Base-by-base conservation (phyloP, 2,329 filamentous ascomycete genomes). In the Cladosporium sp. region DNA sequence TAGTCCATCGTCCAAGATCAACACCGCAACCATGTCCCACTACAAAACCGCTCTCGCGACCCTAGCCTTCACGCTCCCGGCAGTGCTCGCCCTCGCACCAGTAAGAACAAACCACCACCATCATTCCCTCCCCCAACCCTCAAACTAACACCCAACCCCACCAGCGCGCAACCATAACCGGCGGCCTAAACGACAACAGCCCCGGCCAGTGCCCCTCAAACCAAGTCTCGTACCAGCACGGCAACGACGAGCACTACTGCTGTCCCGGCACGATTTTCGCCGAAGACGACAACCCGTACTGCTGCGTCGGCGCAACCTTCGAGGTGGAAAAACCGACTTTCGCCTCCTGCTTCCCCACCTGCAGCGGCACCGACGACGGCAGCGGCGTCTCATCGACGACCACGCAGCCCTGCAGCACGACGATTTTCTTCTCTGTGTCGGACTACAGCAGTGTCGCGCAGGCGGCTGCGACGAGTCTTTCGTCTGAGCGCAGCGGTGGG, bases 401-500 rank as follows among this genome's bases (percentile, higher is more conserved):
- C 3, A 33, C 29, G 8, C 19, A 35, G 29, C 20, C 42, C 4
- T 43, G 42, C 30, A 43, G 42, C 19, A 43, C 30, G 11, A 43
- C 42, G 3, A 43, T 43, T 13, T 30, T 30, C 4, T 13, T 43
- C 18, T 35, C 42, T n/a, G 16, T 20, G 13, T 35, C 18, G 30
- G 33, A 30, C 11, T 43, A 43, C 42, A 43, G 42, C 13, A 43
- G 30, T 13, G 12, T 43, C 3, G 42, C 42, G 7, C 29, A 43
- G 5, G 42, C 42, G 19, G 42, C 42, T 35, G 42, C 42, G 8
- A 43, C 42, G 7, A 43, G 42, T 16, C 42, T 43, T 35, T 35
- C 29, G 22, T 27, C 22, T 27, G 22, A 9, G 9, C 5, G 22
- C 9, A 27, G 22, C 22, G 22, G 22, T 27, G 9, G 22, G n/a